A percentile compares a stretch with the other conserved stretches of the same genome.
These are phyloP conservation scores for Incumbomyces delicatus DNA, from an alignment of 2,329 filamentous ascomycete genomes.

Conservation along the genomic window DNA sequence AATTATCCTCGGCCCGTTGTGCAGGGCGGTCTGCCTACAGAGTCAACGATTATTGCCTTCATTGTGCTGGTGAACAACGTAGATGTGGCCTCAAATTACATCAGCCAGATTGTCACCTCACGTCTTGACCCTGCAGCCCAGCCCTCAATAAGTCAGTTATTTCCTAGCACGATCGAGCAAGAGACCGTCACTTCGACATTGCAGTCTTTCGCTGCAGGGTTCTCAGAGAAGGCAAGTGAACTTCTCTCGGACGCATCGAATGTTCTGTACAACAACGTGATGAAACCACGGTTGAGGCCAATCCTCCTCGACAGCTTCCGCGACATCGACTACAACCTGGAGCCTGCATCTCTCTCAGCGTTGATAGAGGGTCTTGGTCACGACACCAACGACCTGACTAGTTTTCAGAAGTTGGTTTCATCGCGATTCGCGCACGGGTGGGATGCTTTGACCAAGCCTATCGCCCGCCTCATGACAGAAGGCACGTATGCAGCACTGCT, in stretches of 20 bases:
- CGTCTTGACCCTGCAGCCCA: slow-evolving; percentile 45
- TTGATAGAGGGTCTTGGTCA: slow-evolving; percentile 20
- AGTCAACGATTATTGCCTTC: slow-evolving; percentile 80
- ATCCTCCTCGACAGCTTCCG: slow-evolving; percentile 83
- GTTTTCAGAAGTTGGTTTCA: slow-evolving; percentile 45
- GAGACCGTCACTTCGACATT: slow-evolving; percentile 57
- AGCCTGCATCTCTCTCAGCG: slow-evolving; percentile 31
- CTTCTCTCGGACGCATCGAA: slow-evolving; percentile 74
- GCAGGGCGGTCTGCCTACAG: slow-evolving; percentile 72
- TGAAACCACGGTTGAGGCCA: slow-evolving; percentile 74
- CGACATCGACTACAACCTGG: slow-evolving; percentile 74
- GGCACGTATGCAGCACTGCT: slow-evolving; percentile 68
- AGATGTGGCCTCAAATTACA: slow-evolving; percentile 83
- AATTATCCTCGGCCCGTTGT: slow-evolving; percentile 73
- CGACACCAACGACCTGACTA: slow-evolving; percentile 44
- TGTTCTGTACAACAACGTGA: slow-evolving; percentile 77
- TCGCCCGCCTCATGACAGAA: slow-evolving; percentile 73
- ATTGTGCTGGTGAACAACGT: slow-evolving; percentile 92
- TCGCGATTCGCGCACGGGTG: slow-evolving; percentile 71
- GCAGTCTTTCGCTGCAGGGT: slow-evolving; percentile 55
- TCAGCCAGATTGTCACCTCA: slow-evolving; percentile 70
- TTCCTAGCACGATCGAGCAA: slow-evolving; percentile 71
- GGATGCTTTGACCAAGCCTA: slow-evolving; percentile 74
- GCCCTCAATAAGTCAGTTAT: slow-evolving; percentile 35
- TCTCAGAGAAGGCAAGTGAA: slow-evolving; percentile 68